Evolutionary conservation across 169 alveolate genomes (phyloP).

Genomic region (Toxoplasma gondii): DNA sequence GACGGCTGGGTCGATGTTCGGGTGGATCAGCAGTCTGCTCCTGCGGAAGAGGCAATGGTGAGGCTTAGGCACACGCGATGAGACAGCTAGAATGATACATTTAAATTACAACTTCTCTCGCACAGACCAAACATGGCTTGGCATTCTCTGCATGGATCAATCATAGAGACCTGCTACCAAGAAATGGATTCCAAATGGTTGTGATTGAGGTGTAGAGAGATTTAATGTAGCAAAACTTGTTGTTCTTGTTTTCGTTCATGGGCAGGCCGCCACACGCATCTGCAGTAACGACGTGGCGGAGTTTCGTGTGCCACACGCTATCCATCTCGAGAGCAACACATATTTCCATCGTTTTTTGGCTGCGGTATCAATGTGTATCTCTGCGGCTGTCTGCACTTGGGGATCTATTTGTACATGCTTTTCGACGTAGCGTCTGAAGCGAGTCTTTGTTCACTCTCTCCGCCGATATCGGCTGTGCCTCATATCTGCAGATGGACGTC

Average conservation of each 20-base stretch:
- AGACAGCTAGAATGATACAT: background rate
- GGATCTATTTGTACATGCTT: background rate
- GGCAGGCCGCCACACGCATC: too few relatives aligned
- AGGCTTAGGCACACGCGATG: background rate
- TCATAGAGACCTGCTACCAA: background rate
- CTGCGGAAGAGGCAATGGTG: background rate
- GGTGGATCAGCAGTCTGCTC: conserved; percentile 25
- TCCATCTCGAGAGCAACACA: too few relatives aligned
- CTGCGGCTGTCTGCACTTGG: too few relatives aligned
- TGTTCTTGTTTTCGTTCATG: too few relatives aligned
- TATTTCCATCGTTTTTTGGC: too few relatives aligned
- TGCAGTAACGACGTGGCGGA: too few relatives aligned
- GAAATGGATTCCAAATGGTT: background rate
- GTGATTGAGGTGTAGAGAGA: background rate
- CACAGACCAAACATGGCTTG: background rate
- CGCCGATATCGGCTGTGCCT: background rate
- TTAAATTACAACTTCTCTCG: background rate
- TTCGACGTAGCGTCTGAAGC: background rate
- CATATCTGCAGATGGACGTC: background rate
- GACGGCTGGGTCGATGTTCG: conserved; percentile 13
- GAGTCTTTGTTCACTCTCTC: background rate
- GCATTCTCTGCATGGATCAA: background rate
- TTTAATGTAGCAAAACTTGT: too few relatives aligned
- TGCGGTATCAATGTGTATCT: too few relatives aligned
- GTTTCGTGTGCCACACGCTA: too few relatives aligned